Conservation (phyloP, 2,329 filamentous ascomycete species). For the Aspergillus transmontanensis region DNA sequence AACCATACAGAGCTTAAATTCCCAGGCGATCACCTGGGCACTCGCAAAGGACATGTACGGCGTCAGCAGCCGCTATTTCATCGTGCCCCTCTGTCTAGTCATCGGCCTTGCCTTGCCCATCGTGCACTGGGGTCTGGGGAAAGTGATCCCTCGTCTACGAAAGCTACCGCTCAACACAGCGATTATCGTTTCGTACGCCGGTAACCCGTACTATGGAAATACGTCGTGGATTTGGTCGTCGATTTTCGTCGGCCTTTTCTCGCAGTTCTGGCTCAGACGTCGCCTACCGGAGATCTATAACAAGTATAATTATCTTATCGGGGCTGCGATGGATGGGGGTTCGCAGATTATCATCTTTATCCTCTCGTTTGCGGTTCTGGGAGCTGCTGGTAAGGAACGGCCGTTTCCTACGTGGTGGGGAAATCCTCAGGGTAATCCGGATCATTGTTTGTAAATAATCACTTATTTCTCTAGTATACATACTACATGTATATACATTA, state of each 20-base stretch:
- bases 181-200: neutral
- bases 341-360: conserved; percentile 46
- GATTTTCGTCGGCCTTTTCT: conserved; percentile 24
- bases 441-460: neutral
- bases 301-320: conserved; percentile 47
- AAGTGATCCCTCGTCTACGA: conserved; percentile 3
- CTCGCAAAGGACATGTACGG: conserved; percentile 59
- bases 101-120: conserved; percentile 52
- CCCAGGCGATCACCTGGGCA: conserved; percentile 45
- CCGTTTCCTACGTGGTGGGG: conserved; percentile 44
- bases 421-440: neutral
- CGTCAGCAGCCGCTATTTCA: conserved; percentile 44
- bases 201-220: neutral
- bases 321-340: conserved; percentile 45
- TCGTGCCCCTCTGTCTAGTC: conserved; percentile 55
- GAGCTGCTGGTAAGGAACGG: conserved; percentile 42
- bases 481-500: neutral
- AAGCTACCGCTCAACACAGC: neutral
- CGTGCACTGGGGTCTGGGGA: conserved; percentile 42
- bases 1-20: conserved; percentile 48
- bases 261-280: conserved; percentile 41
- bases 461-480: neutral
- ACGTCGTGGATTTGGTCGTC: conserved; percentile 14
- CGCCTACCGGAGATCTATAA: conserved; percentile 41
- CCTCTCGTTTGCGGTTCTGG: conserved; percentile 48